Evolutionary conservation across 148 eudicot genomes (phyloP).

Genomic region (Rhododendron henanense): DNA sequence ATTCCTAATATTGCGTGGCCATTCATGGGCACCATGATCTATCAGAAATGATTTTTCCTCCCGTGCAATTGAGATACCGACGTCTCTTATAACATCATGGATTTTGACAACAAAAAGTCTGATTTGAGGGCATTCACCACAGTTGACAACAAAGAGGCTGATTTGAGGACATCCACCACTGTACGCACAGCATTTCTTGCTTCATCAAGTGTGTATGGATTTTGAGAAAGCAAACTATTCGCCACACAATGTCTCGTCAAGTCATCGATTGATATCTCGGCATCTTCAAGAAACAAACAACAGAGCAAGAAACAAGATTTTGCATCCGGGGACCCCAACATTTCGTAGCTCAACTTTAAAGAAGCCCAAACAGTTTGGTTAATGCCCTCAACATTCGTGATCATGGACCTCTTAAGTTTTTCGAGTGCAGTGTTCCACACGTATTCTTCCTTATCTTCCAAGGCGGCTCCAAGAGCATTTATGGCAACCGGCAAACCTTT

Average conservation of each 20-base stretch:
- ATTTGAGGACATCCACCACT: not conserved
- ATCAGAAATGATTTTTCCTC: conserved; percentile 5
- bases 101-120: too few relatives aligned
- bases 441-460: too few relatives aligned
- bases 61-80: not conserved
- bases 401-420: too few relatives aligned
- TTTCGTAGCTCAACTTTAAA: too few relatives aligned
- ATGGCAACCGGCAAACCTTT: conserved; percentile 9
- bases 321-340: not conserved
- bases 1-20: too few relatives aligned
- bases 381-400: not conserved
- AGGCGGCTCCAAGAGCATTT: conserved; percentile 5
- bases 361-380: not conserved
- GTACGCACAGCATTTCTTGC: not conserved
- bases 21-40: not conserved
- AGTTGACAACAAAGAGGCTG: not conserved
- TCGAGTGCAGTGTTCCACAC: too few relatives aligned
- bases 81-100: too few relatives aligned
- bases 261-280: not conserved
- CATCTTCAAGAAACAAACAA: conserved; percentile 13
- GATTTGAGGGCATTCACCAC: too few relatives aligned
- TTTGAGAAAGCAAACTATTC: not conserved
- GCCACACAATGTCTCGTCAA: conserved; percentile 6
- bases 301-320: conserved; percentile 11
- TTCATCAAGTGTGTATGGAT: not conserved